These are phyloP conservation scores for Metschnikowia continentalis DNA, from an alignment of 805 yeast species.

Conservation along the genomic window DNA sequence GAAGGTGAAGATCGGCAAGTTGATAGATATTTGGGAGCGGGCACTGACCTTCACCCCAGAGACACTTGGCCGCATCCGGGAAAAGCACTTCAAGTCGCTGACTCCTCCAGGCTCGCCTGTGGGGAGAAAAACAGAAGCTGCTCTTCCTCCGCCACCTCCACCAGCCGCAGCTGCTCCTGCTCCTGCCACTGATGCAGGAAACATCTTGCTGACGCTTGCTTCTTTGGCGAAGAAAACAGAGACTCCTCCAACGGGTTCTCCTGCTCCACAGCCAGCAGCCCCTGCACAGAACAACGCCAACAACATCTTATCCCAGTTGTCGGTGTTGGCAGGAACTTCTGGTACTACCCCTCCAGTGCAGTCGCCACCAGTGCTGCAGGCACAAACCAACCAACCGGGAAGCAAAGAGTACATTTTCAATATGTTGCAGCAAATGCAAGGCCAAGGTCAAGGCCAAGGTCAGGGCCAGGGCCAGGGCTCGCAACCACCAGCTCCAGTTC, in stretches of 20 bases:
- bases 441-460: slow-evolving; percentile 12
- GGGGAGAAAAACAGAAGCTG: slow-evolving; percentile 10
- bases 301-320: slow-evolving; percentile 41
- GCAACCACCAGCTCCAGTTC: not conserved
- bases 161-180: slow-evolving; percentile 9
- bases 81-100: slow-evolving; percentile 56
- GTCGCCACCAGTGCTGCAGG: slow-evolving; percentile 12
- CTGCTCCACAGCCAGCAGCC: slow-evolving; percentile 18
- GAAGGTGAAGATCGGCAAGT: slow-evolving; percentile 69
- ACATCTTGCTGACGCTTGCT: slow-evolving; percentile 67
- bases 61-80: slow-evolving; percentile 51
- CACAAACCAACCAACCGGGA: slow-evolving; percentile 15
- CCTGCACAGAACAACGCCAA: slow-evolving; percentile 25
- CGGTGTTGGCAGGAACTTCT: slow-evolving; percentile 32
- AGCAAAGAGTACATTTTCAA: slow-evolving; percentile 43
- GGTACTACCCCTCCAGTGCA: slow-evolving; percentile 7
- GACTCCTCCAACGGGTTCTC: slow-evolving; percentile 26
- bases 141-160: slow-evolving; percentile 1
- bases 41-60: slow-evolving; percentile 69
- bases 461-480: slow-evolving; percentile 12
- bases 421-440: slow-evolving; percentile 51
- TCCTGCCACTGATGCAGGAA: slow-evolving; percentile 44
- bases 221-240: slow-evolving; percentile 48
- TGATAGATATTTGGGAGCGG: slow-evolving; percentile 90
- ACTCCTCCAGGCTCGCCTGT: slow-evolving; percentile 71